Evolutionary conservation across 208 protist species (phyloP).

Genomic region (Polymyxa betae): DNA sequence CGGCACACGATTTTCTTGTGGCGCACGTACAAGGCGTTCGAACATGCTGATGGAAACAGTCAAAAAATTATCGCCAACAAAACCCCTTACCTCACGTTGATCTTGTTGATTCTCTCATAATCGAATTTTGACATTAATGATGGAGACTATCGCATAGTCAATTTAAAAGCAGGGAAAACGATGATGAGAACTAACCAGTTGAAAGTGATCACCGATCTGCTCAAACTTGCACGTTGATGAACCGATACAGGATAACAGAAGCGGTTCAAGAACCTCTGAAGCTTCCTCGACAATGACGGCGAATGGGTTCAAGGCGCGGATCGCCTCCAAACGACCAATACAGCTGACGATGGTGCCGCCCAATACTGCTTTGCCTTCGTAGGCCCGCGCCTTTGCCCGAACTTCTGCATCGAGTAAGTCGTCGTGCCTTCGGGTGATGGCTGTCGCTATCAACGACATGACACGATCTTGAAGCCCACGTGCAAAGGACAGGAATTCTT

Average conservation of each 20-base stretch:
- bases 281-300: slow-evolving; percentile 59
- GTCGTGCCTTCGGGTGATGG: not conserved
- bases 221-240: slow-evolving; percentile 56
- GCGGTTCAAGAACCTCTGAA: slow-evolving; percentile 58
- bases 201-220: not conserved
- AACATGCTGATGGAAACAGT: slow-evolving; percentile 23
- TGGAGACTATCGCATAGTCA: not conserved
- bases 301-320: slow-evolving; percentile 54
- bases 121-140: not conserved
- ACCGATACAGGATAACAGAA: slow-evolving; percentile 57
- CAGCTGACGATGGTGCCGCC: slow-evolving; percentile 58
- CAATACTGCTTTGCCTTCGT: slow-evolving; percentile 55
- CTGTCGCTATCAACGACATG: not conserved
- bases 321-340: slow-evolving; percentile 59
- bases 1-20: slow-evolving; percentile 14
- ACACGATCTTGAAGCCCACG: not conserved
- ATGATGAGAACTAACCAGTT: not conserved
- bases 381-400: slow-evolving; percentile 9
- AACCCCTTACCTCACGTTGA: slow-evolving; percentile 2
- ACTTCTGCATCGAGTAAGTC: slow-evolving; percentile 30
- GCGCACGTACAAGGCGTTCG: slow-evolving; percentile 37
- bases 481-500: not conserved
- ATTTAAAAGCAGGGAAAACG: not conserved
- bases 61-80: not conserved
- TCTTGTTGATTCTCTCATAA: slow-evolving; percentile 4